phyloP scores from a whole-genome alignment of 2,329 filamentous ascomycete genomes.

The Fusarium albosuccineum region DNA sequence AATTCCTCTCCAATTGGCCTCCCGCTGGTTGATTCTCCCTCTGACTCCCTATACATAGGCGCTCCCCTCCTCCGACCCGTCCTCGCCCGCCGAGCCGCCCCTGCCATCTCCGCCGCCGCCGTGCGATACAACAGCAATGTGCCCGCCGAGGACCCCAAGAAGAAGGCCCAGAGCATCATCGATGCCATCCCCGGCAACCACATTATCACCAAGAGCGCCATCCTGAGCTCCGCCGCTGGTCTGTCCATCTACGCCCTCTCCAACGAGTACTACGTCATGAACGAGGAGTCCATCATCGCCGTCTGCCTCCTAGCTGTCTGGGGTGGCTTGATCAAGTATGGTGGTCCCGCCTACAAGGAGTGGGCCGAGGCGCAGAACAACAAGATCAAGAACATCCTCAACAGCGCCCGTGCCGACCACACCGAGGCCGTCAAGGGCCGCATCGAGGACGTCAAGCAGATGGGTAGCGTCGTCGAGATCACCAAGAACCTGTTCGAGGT shows the following conservation, averaged over 20 bases:
- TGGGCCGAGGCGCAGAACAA: conserved; percentile 91
- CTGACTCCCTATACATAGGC: conserved; percentile 66
- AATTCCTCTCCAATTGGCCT: conserved; percentile 47
- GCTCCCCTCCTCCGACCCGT: conserved; percentile 90
- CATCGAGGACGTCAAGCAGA: conserved; percentile 94
- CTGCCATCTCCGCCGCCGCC: conserved; percentile 77
- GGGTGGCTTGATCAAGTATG: conserved; percentile 91
- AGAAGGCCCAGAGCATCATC: conserved; percentile 95
- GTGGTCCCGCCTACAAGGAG: conserved; percentile 89
- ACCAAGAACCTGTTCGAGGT: conserved; percentile 98
- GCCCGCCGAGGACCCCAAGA: conserved; percentile 90
- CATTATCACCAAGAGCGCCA: conserved; percentile 94
- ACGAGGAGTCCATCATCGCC: conserved; percentile 97
- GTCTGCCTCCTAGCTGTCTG: conserved; percentile 95
- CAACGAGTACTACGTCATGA: conserved; percentile 99
- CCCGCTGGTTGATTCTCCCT: conserved; percentile 32
- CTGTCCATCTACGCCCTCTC: conserved; percentile 94
- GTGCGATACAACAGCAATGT: conserved; percentile 81
- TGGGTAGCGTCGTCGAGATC: conserved; percentile 93
- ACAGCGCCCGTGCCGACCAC: conserved; percentile 93
- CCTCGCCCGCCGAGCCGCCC: conserved; percentile 79
- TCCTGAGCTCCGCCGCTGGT: conserved; percentile 92
- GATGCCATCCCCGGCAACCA: conserved; percentile 93
- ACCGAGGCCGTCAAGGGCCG: conserved; percentile 94
- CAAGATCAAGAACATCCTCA: conserved; percentile 96